Conservation (phyloP, 148 eudicot genomes). For the Persicaria maculosa region DNA sequence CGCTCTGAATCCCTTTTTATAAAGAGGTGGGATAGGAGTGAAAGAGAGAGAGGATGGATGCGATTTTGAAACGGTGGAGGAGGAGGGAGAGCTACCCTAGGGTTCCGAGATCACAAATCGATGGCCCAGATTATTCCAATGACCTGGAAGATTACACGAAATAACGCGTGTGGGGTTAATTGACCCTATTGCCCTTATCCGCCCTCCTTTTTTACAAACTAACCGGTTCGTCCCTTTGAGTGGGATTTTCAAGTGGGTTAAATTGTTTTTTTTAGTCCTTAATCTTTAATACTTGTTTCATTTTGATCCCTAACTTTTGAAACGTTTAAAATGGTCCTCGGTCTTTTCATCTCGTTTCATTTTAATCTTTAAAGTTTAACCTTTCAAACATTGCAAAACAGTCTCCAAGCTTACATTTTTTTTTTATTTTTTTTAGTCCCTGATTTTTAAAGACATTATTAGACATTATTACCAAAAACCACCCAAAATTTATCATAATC, state of each 20-base stretch:
- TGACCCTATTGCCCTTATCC: constrained; percentile 12
- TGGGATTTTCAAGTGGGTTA: not conserved
- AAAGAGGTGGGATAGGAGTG: not conserved
- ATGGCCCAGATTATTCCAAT: constrained; percentile 28
- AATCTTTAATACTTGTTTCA: too few species aligned
- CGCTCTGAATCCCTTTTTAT: not conserved
- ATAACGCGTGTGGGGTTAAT: constrained; percentile 14
- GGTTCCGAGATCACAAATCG: constrained; percentile 23
- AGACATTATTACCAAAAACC: too few species aligned
- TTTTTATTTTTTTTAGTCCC: too few species aligned
- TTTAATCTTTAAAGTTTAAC: too few species aligned
- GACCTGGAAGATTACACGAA: constrained; percentile 24
- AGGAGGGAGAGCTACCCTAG: constrained; percentile 18
- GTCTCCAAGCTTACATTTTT: too few species aligned
- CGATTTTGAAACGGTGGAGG: constrained; percentile 11
- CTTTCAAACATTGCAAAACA: too few species aligned
- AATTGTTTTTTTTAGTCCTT: too few species aligned
- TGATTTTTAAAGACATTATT: too few species aligned
- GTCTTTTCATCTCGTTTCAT: too few species aligned
- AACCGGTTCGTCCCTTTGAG: not conserved
- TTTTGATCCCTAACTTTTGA: too few species aligned
- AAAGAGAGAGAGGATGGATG: not conserved
- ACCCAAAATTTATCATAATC: too few species aligned
- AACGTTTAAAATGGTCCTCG: too few species aligned
- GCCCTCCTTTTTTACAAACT: not conserved